phyloP scores from a whole-genome alignment of 257 asterid genomes.

The Cinchona pubescens region DNA sequence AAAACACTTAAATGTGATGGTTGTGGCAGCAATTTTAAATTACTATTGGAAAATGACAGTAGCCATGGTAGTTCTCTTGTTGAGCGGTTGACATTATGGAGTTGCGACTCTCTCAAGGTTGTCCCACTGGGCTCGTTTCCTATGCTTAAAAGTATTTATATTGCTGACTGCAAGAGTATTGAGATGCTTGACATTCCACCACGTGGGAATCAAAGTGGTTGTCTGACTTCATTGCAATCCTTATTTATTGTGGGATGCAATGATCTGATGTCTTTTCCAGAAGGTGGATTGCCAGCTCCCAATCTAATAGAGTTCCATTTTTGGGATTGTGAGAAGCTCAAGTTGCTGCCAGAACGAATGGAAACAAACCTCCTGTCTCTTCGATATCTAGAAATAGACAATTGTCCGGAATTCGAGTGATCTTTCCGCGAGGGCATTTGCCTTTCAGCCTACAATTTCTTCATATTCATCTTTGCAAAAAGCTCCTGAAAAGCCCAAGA shows the following conservation, averaged over 20 bases:
- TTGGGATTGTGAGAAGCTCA: neutral
- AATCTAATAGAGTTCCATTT: neutral
- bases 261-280: neutral
- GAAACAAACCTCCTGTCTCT: conserved; percentile 14
- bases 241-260: rapidly evolving
- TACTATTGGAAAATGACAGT: too few relatives aligned
- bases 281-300: conserved; percentile 5
- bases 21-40: neutral
- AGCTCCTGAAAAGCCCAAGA: neutral
- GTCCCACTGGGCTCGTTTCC: neutral
- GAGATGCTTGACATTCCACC: too few relatives aligned
- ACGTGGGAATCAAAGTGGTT: too few relatives aligned
- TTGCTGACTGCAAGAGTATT: rapidly evolving
- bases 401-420: conserved; percentile 9
- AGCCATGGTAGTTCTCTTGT: neutral
- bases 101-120: neutral
- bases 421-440: conserved; percentile 16
- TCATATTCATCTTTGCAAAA: neutral
- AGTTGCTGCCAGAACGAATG: conserved; percentile 5
- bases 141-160: rapidly evolving
- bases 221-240: neutral
- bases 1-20: rapidly evolving
- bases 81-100: rapidly evolving
- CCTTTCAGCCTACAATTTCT: conserved; percentile 4
- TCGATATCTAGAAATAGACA: rapidly evolving